Base-by-base conservation (phyloP, 306 rosid genomes). In the Lablab purpureus region DNA sequence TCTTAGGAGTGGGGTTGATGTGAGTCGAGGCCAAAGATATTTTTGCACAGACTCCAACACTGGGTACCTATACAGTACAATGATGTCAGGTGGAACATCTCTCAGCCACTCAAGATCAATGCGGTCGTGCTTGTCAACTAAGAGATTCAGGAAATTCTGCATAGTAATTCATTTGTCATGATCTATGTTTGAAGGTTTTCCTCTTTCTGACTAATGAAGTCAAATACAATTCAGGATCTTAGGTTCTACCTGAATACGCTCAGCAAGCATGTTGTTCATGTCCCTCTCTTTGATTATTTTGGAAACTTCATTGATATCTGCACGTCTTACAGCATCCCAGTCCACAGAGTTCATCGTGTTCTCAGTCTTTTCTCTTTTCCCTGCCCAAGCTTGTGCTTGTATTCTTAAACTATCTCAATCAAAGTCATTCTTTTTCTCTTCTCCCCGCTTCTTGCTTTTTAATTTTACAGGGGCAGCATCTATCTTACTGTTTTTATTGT, bases 311-410 rank as follows among this genome's bases (percentile, higher is more conserved):
- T 43, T 60, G 66, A 91, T 94, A 77, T 88, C 86, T 74, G 97
- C 97, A 77, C 90, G 71, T 89, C 98, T 89, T 78, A 96, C 83
- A n/a, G 99, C 99, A 25, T 91, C 99, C 99, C 99, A 96, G 73
- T 96, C 98, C 81, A 91, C 71, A 32, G 98, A 89, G 87, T 96
- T 96, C 97, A 91, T 82, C 73, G 94, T 89, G 73, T 86, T 75
- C 71, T 74, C 79, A 47, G 89, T 88, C 78, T 71, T 89, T 62
- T 91, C 91, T 80, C 93, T 88, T 56, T 78, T 91, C 59, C 74
- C 90, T 77, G 89, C 97, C 67, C 73, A 77, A 23, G 84, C 79
- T 74, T 87, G 91, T 78, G 93, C 89, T 51, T 81, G 70, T 83
- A 84, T 66, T 81, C 96, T 85, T 76, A 96, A 84, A 77, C 71